Evolutionary conservation across 768 basidiomycete species (phyloP).

Genomic region (Tulasnella sp.): DNA sequence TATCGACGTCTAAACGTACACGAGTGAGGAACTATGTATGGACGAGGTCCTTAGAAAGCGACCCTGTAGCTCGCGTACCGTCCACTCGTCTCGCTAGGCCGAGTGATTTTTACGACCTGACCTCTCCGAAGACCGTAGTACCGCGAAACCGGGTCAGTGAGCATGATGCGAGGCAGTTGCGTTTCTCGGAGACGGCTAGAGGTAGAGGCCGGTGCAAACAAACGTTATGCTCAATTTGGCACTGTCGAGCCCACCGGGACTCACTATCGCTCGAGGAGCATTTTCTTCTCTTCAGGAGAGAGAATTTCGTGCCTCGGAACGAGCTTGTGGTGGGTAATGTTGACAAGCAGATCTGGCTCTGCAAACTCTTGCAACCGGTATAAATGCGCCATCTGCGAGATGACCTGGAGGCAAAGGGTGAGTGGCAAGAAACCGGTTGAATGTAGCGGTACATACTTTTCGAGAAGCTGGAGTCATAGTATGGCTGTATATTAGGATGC

Average conservation of each 20-base stretch:
- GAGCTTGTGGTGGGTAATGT: constrained; percentile 93
- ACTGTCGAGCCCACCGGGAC: constrained; percentile 39
- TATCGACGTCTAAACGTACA: background rate
- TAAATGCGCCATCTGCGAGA: constrained; percentile 80
- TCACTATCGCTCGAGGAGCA: constrained; percentile 87
- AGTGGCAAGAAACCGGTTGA: background rate
- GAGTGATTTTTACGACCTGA: constrained; percentile 96
- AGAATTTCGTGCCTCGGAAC: constrained; percentile 92
- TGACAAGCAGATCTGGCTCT: constrained; percentile 92
- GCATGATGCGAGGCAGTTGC: constrained; percentile 93
- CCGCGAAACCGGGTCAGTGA: constrained; percentile 95
- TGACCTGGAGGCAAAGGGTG: constrained; percentile 57
- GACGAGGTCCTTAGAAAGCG: constrained; percentile 46
- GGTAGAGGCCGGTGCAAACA: background rate
- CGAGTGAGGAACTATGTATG: background rate
- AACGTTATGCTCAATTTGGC: background rate
- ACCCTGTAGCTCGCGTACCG: constrained; percentile 90
- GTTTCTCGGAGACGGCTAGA: constrained; percentile 93
- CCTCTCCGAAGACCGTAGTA: constrained; percentile 95
- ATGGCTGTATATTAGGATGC: constrained; percentile 92
- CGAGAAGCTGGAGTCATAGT: constrained; percentile 96
- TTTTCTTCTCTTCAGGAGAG: constrained; percentile 76
- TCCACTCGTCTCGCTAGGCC: constrained; percentile 95
- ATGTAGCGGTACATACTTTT: constrained; percentile 54
- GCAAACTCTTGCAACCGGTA: constrained; percentile 94